Evolutionary conservation across 2,329 filamentous ascomycete genomes (phyloP), one percentile per base, ranked within the genome.

Genomic region (Aspergillus sp.): DNA sequence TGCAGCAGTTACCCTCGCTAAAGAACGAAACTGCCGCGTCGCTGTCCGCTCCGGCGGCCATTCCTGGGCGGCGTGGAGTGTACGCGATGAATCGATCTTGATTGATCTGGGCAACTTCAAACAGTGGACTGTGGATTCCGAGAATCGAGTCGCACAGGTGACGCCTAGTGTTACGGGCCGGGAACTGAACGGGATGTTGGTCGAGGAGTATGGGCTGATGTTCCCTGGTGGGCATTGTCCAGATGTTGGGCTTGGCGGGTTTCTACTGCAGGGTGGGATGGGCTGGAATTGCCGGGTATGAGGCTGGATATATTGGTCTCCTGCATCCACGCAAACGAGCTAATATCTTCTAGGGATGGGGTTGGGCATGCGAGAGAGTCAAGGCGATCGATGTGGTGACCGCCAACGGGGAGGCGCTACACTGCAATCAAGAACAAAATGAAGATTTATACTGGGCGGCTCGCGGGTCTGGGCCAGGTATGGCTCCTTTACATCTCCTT

Each of bases 181-280:
- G 7, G 68, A 71, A 13, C 34, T 75, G 4, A 72, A 73, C 54
- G 53, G 50, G 0, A 23, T 48, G 4, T 48, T 74, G n/a, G 54
- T 51, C 9, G 54, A 55, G 9, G 49, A 76, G 3, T 43, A 69
- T 49, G 81, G 79, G 0, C 71, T 79, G 41, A 78, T 85, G 74
- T 86, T 86, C 65, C 76, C 78, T 0, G 83, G 82, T 0, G 84
- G 84, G 0, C 84, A 86, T 69, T 86, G 83, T 68, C 83, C 84
- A 0, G 83, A 85, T 69, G 84, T 86, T 19, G 84, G 82, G 8
- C 66, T 86, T n/a, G 84, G 84, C 0, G 84, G 84, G 0, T 86
- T 85, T 63, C 68, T 86, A 23, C 69, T 87, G 15, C 57, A 60
- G 38, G 61, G 61, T 3, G 61, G 61, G 17, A 60, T 86, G 82